Conservation (phyloP, 2,329 filamentous ascomycete species). For the Cordyceps javanica region DNA sequence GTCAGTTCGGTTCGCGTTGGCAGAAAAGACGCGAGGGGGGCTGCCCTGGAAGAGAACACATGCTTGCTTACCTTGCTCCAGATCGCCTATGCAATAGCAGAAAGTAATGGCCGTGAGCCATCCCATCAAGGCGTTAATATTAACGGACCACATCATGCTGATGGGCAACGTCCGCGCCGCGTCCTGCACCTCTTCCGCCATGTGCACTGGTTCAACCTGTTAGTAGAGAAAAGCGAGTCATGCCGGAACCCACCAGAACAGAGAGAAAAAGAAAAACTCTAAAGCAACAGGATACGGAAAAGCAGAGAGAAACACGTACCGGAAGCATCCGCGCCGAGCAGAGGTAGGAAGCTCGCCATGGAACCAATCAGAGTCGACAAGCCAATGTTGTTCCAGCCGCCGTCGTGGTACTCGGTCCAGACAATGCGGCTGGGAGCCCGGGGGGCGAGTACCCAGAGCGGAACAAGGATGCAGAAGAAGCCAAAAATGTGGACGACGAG, state of each 20-base stretch:
- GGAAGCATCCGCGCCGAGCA: slow-evolving; percentile 26
- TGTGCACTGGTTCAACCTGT: slow-evolving; percentile 13
- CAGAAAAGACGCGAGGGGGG: background rate
- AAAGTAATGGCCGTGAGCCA: slow-evolving; percentile 30
- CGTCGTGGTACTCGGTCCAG: slow-evolving; percentile 26
- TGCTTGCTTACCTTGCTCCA: slow-evolving; percentile 14
- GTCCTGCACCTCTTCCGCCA: slow-evolving; percentile 16
- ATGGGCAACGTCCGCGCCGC: slow-evolving; percentile 15
- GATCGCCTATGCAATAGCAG: slow-evolving; percentile 27
- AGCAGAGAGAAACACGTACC: background rate
- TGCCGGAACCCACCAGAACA: background rate
- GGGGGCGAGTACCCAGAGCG: slow-evolving; percentile 30
- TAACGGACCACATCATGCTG: slow-evolving; percentile 16
- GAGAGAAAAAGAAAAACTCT: background rate
- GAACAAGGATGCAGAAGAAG: slow-evolving; percentile 26
- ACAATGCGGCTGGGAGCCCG: slow-evolving; percentile 20
- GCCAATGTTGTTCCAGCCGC: slow-evolving; percentile 27
- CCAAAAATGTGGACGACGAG: slow-evolving; percentile 33
- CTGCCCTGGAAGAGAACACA: background rate
- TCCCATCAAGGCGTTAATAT: slow-evolving; percentile 33
- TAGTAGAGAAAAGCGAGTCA: background rate
- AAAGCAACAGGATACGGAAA: too few relatives aligned
- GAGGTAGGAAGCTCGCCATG: slow-evolving; percentile 29
- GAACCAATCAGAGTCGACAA: slow-evolving; percentile 33
- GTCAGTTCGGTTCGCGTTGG: background rate